These are phyloP conservation scores for Sideroxylon spinosum DNA, from an alignment of 179 eudicot genomes.

Conservation along the genomic window DNA sequence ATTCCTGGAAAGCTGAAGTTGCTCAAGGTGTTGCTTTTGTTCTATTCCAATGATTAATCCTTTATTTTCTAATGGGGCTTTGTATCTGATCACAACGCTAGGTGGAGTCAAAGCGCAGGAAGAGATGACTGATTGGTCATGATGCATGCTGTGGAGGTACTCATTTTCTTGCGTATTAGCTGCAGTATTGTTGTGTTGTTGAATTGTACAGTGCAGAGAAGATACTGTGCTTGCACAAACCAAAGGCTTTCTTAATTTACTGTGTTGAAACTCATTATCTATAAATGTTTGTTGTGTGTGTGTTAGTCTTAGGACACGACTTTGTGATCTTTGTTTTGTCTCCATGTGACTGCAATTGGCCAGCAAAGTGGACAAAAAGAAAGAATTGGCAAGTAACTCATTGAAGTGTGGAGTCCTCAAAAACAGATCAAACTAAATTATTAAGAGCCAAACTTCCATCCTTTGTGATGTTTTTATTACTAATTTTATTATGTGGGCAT, in stretches of 20 bases:
- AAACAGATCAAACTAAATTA: background rate
- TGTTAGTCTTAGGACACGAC: conserved; percentile 15
- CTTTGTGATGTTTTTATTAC: conserved; percentile 4
- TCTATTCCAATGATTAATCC: background rate
- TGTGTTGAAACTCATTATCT: conserved; percentile 12
- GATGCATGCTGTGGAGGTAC: conserved; percentile 21
- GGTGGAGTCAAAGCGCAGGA: conserved; percentile 43
- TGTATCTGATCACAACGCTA: conserved; percentile 6
- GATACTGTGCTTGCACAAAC: conserved; percentile 25
- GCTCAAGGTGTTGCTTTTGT: background rate
- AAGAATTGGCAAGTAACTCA: background rate
- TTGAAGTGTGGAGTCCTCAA: background rate
- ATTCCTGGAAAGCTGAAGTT: too few species aligned
- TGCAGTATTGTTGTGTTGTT: conserved; percentile 29
- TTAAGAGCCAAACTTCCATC: conserved; percentile 2
- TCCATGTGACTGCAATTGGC: background rate
- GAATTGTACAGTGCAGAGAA: conserved; percentile 45
- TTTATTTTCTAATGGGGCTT: background rate
- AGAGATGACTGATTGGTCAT: conserved; percentile 22
- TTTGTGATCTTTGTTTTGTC: conserved; percentile 3
- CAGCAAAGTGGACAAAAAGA: background rate
- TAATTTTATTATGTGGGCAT: background rate
- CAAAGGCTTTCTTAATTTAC: conserved; percentile 21
- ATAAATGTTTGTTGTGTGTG: conserved; percentile 20
- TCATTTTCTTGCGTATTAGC: conserved; percentile 27